Percentiles rank a stretch among this genome's conserved stretches.
Conservation (phyloP, 129 eudicot genomes). For the Cynara cardunculus region DNA sequence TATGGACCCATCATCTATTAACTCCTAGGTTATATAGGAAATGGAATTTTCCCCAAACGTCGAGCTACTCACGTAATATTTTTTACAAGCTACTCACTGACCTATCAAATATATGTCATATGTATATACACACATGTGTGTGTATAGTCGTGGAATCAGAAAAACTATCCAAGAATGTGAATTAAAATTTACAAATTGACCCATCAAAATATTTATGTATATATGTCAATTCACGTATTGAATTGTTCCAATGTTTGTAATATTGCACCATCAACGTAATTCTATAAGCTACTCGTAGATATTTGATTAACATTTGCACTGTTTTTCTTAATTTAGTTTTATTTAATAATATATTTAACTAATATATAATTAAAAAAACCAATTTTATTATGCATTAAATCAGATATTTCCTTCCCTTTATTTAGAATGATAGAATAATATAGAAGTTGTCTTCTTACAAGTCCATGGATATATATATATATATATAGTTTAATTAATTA, state of each 20-base stretch:
- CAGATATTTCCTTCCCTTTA: background rate
- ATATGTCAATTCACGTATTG: background rate
- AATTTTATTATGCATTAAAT: background rate
- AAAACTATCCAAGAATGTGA: background rate
- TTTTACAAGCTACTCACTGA: background rate
- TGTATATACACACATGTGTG: no score
- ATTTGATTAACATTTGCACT: background rate
- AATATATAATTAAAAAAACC: no score
- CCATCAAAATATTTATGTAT: background rate
- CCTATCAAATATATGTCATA: no score
- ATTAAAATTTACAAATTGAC: background rate
- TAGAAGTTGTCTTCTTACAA: no score
- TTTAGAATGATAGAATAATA: no score
- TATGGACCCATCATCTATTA: background rate
- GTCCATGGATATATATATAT: no score
- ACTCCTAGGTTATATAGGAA: background rate
- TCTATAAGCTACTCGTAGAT: background rate
- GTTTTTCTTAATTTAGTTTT: background rate
- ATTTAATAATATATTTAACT: background rate
- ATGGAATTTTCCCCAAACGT: background rate
- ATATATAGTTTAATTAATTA: no score
- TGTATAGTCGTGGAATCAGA: background rate
- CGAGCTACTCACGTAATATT: background rate
- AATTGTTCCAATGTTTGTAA: background rate
- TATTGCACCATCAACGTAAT: background rate